Evolutionary conservation across 192 early-diverging fungal genomes (phyloP).

Genomic region (Phycomyces blakesleeanus): DNA sequence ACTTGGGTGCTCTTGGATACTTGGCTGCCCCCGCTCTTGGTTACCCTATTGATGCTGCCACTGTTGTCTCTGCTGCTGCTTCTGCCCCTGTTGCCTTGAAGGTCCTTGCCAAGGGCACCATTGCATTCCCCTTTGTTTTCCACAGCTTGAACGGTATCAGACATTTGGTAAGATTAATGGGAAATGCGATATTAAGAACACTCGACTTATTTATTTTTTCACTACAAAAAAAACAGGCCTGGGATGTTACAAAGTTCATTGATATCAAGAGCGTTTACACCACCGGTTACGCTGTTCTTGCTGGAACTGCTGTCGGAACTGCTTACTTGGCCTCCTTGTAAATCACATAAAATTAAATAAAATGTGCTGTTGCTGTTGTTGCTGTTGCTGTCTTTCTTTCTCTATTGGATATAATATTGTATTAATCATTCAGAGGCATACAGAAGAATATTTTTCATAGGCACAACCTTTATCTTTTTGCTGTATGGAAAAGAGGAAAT

Average conservation of each 20-base stretch:
- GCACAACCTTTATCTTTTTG: too few species aligned
- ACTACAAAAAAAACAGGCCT: conserved; percentile 43
- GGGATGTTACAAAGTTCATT: conserved; percentile 75
- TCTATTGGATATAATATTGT: too few species aligned
- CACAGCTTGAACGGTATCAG: conserved; percentile 84
- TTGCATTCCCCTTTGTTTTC: conserved; percentile 74
- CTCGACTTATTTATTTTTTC: background rate
- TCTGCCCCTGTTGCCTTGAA: conserved; percentile 62
- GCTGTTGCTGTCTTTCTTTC: too few species aligned
- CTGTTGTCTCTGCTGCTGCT: conserved; percentile 62
- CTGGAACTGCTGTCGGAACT: conserved; percentile 26
- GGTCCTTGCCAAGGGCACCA: conserved; percentile 64
- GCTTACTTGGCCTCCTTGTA: conserved; percentile 33
- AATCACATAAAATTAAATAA: background rate
- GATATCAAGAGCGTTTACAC: conserved; percentile 76
- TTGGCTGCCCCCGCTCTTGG: conserved; percentile 60
- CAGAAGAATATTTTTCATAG: too few species aligned
- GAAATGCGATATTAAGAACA: background rate
- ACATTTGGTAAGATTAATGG: conserved; percentile 65
- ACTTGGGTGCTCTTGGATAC: conserved; percentile 67
- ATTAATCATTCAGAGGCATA: too few species aligned
- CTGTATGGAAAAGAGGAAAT: too few species aligned
- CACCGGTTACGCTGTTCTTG: conserved; percentile 77
- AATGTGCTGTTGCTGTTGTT: too few species aligned
- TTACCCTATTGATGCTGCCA: conserved; percentile 59